phyloP scores from a whole-genome alignment of 345 rosid species.

The sweet orange (Citrus sinensis) region DNA sequence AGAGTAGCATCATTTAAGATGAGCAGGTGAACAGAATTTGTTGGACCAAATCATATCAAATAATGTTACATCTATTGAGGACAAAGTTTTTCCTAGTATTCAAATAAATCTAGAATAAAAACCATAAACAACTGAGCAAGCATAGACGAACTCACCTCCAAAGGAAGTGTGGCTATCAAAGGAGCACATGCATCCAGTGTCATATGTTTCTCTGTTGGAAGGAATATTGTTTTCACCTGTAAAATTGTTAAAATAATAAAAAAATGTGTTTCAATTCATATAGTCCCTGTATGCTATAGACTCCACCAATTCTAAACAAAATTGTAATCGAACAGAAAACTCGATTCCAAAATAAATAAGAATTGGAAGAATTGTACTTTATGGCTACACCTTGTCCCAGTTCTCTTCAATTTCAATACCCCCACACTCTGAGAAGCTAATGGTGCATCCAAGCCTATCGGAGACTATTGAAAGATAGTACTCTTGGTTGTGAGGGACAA shows the following conservation, averaged over 20 bases:
- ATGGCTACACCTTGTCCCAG: slow-evolving; percentile 76
- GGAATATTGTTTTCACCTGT: slow-evolving; percentile 81
- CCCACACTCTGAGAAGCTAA: slow-evolving; percentile 94
- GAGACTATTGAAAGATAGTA: slow-evolving; percentile 83
- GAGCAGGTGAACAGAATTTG: not conserved
- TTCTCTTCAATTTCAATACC: slow-evolving; percentile 99
- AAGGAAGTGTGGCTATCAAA: slow-evolving; percentile 89
- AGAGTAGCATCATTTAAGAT: not conserved
- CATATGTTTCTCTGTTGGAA: slow-evolving; percentile 73
- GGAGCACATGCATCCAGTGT: slow-evolving; percentile 81
- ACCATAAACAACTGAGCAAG: not conserved
- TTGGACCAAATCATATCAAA: not conserved
- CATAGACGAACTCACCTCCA: slow-evolving; percentile 54
- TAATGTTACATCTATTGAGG: not conserved
- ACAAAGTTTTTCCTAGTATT: not conserved
- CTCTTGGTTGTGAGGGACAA: slow-evolving; percentile 86
- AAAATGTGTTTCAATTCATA: slow-evolving; percentile 8
- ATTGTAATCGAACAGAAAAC: slow-evolving; percentile 6
- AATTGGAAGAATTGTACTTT: not conserved
- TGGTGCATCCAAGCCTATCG: slow-evolving; percentile 85
- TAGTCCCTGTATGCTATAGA: not conserved
- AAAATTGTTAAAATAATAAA: not conserved
- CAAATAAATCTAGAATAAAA: not conserved
- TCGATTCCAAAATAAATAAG: not conserved
- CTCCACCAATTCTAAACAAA: not conserved